Base-by-base conservation (phyloP, 2,329 filamentous ascomycete genomes). In the Neurospora sp. region DNA sequence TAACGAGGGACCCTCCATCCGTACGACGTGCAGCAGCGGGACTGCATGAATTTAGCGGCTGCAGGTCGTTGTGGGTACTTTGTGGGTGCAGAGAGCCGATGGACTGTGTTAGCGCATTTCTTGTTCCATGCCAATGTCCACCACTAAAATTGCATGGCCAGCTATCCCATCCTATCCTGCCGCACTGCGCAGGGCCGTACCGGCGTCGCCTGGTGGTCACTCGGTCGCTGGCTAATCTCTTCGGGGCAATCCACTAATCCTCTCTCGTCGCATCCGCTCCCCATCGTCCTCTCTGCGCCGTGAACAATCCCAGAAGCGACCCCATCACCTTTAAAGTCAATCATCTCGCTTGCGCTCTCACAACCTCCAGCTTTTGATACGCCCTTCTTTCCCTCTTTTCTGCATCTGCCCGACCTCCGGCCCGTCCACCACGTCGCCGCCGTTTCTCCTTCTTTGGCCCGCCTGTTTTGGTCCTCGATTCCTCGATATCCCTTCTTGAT, bases 321-420 rank as follows among this genome's bases (percentile, higher is more conserved):
- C 77, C 79, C 77, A 80, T 79, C 79, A 80, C 80, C 78, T 79
- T 81, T 78, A 78, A 78, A 79, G 80, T 80, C 79, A 81, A 75
- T 84, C 83, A 85, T 85, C 78, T 85, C 83, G 83, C 83, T 85
- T 84, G 82, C 79, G 79, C 79, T 80, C 80, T 80, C 79, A 79
- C 73, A 78, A 78, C 78, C 78, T 79, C 79, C 80, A 83, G 82
- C 81, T 80, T 82, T 80, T 79, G 79, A 80, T 80, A 81, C 80
- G 78, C 76, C 77, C 75, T 75, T 75, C 76, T 76, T 72, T 73
- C 71, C 72, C 68, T 62, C 52, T 62, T 62, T 75, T 74, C 73
- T 73, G 68, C 74, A 72, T 75, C 73, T 71, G 72, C 70, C 73
- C 68, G 70, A 72, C 70, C 73, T 73, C 74, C 74, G 73, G 70